These are phyloP conservation scores for Fusarium sp. DNA, from an alignment of 2,329 filamentous ascomycete species.

Conservation along the genomic window DNA sequence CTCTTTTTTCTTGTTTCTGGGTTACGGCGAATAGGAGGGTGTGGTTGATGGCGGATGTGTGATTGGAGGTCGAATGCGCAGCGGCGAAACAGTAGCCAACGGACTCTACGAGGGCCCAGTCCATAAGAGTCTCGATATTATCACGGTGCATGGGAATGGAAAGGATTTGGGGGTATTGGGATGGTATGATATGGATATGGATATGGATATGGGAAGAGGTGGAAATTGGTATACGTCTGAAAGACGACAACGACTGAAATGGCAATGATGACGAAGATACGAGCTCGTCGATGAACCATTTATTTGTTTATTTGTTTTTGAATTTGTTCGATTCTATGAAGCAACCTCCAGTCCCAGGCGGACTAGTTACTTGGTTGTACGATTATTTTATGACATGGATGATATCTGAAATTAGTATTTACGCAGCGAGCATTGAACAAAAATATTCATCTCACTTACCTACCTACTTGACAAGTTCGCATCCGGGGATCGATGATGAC, in stretches of 20 bases:
- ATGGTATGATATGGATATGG: slow-evolving; percentile 1
- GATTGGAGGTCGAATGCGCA: slow-evolving; percentile 25
- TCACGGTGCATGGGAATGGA: slow-evolving; percentile 34
- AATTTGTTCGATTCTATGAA: slow-evolving; percentile 45
- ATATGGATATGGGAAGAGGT: slow-evolving; percentile 24
- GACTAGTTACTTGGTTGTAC: slow-evolving; percentile 45
- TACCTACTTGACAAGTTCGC: not conserved
- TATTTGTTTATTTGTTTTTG: slow-evolving; percentile 33
- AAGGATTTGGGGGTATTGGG: slow-evolving; percentile 10
- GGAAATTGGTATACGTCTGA: slow-evolving; percentile 42
- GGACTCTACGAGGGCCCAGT: slow-evolving; percentile 49
- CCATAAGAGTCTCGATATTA: slow-evolving; percentile 47
- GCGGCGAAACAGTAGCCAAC: slow-evolving; percentile 46
- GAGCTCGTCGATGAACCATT: slow-evolving; percentile 48
- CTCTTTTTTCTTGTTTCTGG: slow-evolving; percentile 38
- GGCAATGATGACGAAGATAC: slow-evolving; percentile 50
- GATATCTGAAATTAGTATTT: slow-evolving; percentile 30
- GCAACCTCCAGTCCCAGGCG: slow-evolving; percentile 45
- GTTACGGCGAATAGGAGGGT: slow-evolving; percentile 42
- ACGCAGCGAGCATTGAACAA: slow-evolving; percentile 36
- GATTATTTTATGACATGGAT: slow-evolving; percentile 40
- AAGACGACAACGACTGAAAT: slow-evolving; percentile 47
- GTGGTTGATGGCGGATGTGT: slow-evolving; percentile 24
- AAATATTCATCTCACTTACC: slow-evolving; percentile 24
- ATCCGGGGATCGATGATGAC: slow-evolving; percentile 3